Evolutionary conservation across 2,329 filamentous ascomycete species (phyloP).

Genomic region (Aspergillus novofumigatus): DNA sequence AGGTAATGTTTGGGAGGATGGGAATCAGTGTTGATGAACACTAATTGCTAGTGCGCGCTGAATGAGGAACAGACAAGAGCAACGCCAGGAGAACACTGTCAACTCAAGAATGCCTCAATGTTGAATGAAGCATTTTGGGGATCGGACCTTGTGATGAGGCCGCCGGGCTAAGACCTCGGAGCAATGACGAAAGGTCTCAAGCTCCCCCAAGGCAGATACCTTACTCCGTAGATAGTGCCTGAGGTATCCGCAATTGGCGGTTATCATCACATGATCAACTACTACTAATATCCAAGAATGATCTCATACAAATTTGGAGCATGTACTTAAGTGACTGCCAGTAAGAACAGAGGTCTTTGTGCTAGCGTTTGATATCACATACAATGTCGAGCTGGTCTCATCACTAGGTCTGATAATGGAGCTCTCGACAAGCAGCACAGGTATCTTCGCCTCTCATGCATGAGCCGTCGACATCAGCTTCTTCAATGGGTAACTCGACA

Average conservation of each 20-base stretch:
- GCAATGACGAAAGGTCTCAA: neutral
- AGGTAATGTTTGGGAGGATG: neutral
- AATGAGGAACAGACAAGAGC: neutral
- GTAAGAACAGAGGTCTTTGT: no score
- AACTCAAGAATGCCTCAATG: neutral
- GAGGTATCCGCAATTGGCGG: neutral
- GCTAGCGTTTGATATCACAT: no score
- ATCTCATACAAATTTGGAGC: neutral
- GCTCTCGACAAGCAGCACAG: no score
- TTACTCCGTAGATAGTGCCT: neutral
- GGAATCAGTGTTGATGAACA: conserved; percentile 1
- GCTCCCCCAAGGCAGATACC: neutral
- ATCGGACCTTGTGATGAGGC: neutral
- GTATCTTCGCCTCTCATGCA: no score
- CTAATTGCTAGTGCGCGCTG: conserved; percentile 6
- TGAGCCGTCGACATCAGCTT: no score
- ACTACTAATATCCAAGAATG: neutral
- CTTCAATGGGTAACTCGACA: neutral
- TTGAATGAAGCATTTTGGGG: neutral
- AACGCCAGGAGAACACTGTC: neutral
- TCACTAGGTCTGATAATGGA: no score
- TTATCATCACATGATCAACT: neutral
- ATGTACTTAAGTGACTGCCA: neutral
- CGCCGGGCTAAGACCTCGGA: neutral
- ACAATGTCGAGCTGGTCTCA: no score